Evolutionary conservation across 2,329 filamentous ascomycete genomes (phyloP).

Genomic region (Cladosporium austrohemisphaericum): DNA sequence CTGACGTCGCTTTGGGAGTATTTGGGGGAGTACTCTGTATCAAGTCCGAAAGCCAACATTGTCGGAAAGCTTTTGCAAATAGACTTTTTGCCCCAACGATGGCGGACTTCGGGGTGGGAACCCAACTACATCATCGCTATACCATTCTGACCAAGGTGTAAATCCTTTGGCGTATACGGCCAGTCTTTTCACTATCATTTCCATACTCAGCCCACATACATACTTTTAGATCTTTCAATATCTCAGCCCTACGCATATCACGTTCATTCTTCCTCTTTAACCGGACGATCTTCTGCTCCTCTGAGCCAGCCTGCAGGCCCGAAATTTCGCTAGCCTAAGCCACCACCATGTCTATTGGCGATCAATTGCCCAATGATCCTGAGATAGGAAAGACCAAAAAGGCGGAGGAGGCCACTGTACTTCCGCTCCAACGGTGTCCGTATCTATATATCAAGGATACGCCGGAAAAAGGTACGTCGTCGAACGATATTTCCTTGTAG

Average conservation of each 20-base stretch:
- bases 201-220: neutral
- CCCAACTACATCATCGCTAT: neutral
- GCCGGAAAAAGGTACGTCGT: conserved; percentile 7
- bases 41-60: neutral
- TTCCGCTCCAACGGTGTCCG: neutral
- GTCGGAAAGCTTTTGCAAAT: conserved; percentile 3
- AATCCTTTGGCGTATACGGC: no score
- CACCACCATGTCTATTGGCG: neutral
- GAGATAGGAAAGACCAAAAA: neutral
- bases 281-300: no score
- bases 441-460: conserved; percentile 7
- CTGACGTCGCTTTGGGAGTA: no score
- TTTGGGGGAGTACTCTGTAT: no score
- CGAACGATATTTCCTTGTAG: no score
- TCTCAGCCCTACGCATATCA: neutral
- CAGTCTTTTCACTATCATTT: neutral
- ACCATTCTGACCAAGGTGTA: no score
- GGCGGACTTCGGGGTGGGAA: no score
- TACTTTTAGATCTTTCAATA: neutral
- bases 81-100: no score
- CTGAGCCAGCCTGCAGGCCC: no score
- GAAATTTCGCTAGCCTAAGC: neutral
- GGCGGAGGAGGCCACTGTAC: neutral
- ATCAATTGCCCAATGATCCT: neutral
- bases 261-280: neutral